Percentiles rank a stretch among this genome's conserved stretches.
These are phyloP conservation scores for Berkeleyomyces basicola DNA, from an alignment of 2,329 filamentous ascomycete species.

Conservation along the genomic window DNA sequence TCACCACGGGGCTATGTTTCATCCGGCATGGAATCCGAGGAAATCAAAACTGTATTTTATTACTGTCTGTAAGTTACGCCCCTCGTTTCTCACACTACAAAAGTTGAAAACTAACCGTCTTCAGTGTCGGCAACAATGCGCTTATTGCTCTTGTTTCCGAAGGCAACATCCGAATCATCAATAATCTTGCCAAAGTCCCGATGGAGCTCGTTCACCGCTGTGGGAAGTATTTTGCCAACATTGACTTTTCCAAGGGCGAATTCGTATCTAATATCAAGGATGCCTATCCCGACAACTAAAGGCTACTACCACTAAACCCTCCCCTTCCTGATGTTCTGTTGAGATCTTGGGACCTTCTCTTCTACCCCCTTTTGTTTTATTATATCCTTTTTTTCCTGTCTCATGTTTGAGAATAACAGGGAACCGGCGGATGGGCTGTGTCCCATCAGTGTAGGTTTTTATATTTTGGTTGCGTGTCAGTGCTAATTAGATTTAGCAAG, in stretches of 20 bases:
- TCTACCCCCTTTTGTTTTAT: slow-evolving; percentile 2
- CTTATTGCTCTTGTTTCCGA: slow-evolving; percentile 29
- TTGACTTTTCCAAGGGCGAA: slow-evolving; percentile 44
- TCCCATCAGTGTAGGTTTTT: background rate
- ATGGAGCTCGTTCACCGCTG: slow-evolving; percentile 49
- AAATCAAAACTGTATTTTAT: slow-evolving; percentile 53
- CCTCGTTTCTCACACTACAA: background rate
- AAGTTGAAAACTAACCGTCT: background rate
- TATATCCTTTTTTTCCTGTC: slow-evolving; percentile 4
- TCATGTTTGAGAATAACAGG: background rate
- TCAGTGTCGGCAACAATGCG: slow-evolving; percentile 8
- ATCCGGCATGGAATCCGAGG: slow-evolving; percentile 26
- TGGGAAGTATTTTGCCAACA: slow-evolving; percentile 78
- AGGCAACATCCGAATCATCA: slow-evolving; percentile 58
- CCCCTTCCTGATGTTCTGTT: background rate
- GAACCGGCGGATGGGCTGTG: background rate
- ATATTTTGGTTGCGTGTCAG: background rate
- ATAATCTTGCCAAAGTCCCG: slow-evolving; percentile 28
- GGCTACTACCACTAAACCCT: background rate
- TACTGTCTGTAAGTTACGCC: slow-evolving; percentile 57
- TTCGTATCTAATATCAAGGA: slow-evolving; percentile 74
- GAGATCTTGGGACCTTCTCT: background rate
- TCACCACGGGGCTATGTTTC: background rate
- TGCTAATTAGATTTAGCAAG: background rate
- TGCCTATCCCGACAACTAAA: slow-evolving; percentile 70